Percentiles rank a stretch among this genome's conserved stretches.
These are phyloP conservation scores for Alternaria sp. DNA, from an alignment of 2,329 filamentous ascomycete species.

Conservation along the genomic window DNA sequence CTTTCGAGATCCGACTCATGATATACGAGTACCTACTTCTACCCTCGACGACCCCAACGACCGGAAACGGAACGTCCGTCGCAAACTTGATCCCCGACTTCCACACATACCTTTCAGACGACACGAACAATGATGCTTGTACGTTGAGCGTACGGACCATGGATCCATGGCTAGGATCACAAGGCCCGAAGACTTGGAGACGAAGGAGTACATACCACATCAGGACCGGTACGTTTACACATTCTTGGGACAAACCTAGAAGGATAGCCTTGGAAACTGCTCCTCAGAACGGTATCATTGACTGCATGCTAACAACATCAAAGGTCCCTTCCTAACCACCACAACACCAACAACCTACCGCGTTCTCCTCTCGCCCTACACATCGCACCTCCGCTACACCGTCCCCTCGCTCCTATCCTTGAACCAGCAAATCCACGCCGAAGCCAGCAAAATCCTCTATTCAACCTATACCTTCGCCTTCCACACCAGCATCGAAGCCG, in stretches of 20 bases:
- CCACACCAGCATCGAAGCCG: conserved; percentile 64
- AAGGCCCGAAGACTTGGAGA: conserved; percentile 35
- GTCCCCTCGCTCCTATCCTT: conserved; percentile 37
- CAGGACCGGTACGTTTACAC: conserved; percentile 37
- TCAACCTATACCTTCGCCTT: conserved; percentile 65
- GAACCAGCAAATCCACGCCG: conserved; percentile 55
- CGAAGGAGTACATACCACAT: conserved; percentile 49
- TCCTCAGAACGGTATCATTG: not conserved
- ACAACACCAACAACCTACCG: conserved; percentile 63
- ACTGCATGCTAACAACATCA: conserved; percentile 17
- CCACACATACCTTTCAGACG: conserved; percentile 50
- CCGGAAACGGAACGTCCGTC: conserved; percentile 36
- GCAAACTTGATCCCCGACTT: conserved; percentile 48
- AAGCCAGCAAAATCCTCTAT: conserved; percentile 65
- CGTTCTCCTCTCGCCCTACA: conserved; percentile 53
- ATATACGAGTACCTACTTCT: conserved; percentile 55
- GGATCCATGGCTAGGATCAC: conserved; percentile 45
- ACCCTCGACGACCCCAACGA: conserved; percentile 45
- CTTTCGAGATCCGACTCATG: conserved; percentile 54
- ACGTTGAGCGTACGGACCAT: conserved; percentile 54
- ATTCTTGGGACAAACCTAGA: not conserved
- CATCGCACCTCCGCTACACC: conserved; percentile 54
- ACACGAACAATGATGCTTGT: conserved; percentile 39
- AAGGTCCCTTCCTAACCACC: conserved; percentile 52
- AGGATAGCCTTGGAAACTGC: not conserved